A percentile compares a stretch with the other conserved stretches of the same genome.
phyloP scores from a whole-genome alignment of 164 flowering plant genomes.

The Houttuynia cordata region DNA sequence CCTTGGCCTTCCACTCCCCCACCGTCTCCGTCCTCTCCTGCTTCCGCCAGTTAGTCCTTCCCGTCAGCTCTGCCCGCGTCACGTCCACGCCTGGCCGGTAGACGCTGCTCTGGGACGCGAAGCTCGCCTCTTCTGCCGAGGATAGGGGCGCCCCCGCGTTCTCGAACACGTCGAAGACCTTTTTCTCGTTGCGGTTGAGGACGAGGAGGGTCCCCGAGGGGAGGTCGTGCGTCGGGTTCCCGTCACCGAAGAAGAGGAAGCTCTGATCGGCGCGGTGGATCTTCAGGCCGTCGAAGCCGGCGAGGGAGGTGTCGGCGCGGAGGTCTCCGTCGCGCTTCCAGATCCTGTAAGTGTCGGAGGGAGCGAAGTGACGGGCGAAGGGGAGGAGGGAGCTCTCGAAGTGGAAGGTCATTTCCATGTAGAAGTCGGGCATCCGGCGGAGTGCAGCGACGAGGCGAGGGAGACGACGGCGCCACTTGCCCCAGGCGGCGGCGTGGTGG shows the following conservation, averaged over 20 bases:
- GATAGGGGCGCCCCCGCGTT: slow-evolving; percentile 64
- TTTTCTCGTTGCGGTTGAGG: slow-evolving; percentile 51
- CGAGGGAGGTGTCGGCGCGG: slow-evolving; percentile 79
- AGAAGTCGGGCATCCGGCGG: slow-evolving; percentile 84
- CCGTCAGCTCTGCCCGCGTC: slow-evolving; percentile 62
- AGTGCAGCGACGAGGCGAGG: slow-evolving; percentile 70
- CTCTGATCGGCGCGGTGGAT: slow-evolving; percentile 87
- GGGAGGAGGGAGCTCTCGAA: slow-evolving; percentile 94
- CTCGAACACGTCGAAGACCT: slow-evolving; percentile 72
- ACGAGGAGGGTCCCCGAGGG: slow-evolving; percentile 58
- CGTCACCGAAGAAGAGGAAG: slow-evolving; percentile 79
- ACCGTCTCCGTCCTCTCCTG: slow-evolving; percentile 74
- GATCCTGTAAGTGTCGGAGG: slow-evolving; percentile 86
- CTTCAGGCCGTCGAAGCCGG: slow-evolving; percentile 90
- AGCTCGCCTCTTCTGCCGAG: slow-evolving; percentile 50
- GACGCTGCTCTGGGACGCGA: slow-evolving; percentile 61
- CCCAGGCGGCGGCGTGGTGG: slow-evolving; percentile 70
- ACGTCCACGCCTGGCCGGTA: slow-evolving; percentile 96
- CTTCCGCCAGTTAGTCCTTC: slow-evolving; percentile 73
- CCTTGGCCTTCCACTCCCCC: slow-evolving; percentile 83
- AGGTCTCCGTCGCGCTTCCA: slow-evolving; percentile 91
- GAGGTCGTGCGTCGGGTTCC: slow-evolving; percentile 23
- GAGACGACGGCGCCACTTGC: slow-evolving; percentile 85
- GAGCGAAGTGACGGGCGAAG: slow-evolving; percentile 77
- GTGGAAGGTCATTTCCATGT: slow-evolving; percentile 91